Evolutionary conservation across 768 basidiomycete genomes (phyloP), one percentile per base, ranked within the genome.

Genomic region (Suillus paluster): DNA sequence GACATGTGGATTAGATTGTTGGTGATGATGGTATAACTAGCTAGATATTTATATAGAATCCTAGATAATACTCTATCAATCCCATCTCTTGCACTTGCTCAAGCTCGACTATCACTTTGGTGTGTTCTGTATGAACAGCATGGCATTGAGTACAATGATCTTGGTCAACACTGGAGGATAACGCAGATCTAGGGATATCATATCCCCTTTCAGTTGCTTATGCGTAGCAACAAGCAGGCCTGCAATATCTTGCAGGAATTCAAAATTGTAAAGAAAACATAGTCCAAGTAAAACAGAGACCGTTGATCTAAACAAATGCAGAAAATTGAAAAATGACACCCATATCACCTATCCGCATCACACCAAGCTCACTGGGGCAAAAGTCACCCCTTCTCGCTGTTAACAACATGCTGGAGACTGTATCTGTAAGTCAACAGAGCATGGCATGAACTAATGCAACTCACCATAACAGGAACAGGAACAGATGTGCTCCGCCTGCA

Each of bases 371-470:
- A 73, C 41, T n/a, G n/a, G n/a, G 67, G 64, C 39, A 74, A 63
- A 49, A 71, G 53, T 25, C 61, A 63, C 15, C 68, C 61, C 64
- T 74, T 74, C 61, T 75, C 73, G 21, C 61, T 62, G 53, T n/a
- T 62, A 27, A 61, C 55, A 4, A 33, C 48, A 63, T 65, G 44
- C 4, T 38, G 33, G 33, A 30, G 4, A 25, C 17, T 11, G n/a
- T n/a, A 36, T 63, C n/a, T 59, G 57, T n/a, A 9, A 11, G 52
- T 11, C 4, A 19, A 36, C 17, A 5, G 34, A 7, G 17, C 38
- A 25, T 4, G 52, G 44, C 5, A 4, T 11, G 25, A 17, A 3
- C 14, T 46, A n/a, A 58, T 49, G 27, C 52, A 25, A 52, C 62
- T 60, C 30, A 71, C 70, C 63, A 64, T 64, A 27, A 58, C 49